phyloP scores from a whole-genome alignment of 2,329 filamentous ascomycete species.

The Clonostachys rosea region DNA sequence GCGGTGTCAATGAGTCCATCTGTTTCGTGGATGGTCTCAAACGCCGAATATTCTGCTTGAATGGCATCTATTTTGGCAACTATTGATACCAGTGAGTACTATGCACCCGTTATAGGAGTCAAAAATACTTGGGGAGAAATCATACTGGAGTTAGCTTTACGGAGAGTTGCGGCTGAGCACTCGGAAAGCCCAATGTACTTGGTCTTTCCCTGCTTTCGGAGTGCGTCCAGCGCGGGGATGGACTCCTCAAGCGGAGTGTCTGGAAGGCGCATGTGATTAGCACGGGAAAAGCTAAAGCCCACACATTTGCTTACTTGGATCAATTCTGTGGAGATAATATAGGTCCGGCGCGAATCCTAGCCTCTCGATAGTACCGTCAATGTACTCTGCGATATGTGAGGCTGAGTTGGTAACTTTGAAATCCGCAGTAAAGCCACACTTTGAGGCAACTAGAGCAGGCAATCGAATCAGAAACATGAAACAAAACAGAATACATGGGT shows the following conservation, averaged over 20 bases:
- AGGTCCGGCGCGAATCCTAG: conserved; percentile 40
- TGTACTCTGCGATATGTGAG: conserved; percentile 38
- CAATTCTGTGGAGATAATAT: conserved; percentile 37
- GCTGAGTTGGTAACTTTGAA: conserved; percentile 33
- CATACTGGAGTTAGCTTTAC: conserved; percentile 36
- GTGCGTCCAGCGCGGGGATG: conserved; percentile 36
- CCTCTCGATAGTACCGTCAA: conserved; percentile 41
- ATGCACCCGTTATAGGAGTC: too few relatives aligned
- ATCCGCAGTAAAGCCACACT: conserved; percentile 33
- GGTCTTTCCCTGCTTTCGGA: conserved; percentile 38
- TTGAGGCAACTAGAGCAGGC: conserved; percentile 33
- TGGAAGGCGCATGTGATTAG: conserved; percentile 1
- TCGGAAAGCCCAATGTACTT: conserved; percentile 44
- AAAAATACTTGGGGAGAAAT: not conserved
- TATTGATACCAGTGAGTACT: conserved; percentile 7
- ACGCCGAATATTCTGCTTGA: conserved; percentile 36
- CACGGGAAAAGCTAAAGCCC: not conserved
- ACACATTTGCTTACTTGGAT: conserved; percentile 25
- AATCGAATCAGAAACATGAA: too few relatives aligned
- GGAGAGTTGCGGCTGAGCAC: conserved; percentile 35
- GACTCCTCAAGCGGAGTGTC: conserved; percentile 40
- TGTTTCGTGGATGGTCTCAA: conserved; percentile 4
- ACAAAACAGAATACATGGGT: too few relatives aligned
- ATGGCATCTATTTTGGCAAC: conserved; percentile 40
- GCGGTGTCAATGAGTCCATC: conserved; percentile 30